Percentiles rank a stretch among this genome's conserved stretches.
Evolutionary conservation across 1,139 yeast species (phyloP).

Genomic region (Suhomyces maxii): DNA sequence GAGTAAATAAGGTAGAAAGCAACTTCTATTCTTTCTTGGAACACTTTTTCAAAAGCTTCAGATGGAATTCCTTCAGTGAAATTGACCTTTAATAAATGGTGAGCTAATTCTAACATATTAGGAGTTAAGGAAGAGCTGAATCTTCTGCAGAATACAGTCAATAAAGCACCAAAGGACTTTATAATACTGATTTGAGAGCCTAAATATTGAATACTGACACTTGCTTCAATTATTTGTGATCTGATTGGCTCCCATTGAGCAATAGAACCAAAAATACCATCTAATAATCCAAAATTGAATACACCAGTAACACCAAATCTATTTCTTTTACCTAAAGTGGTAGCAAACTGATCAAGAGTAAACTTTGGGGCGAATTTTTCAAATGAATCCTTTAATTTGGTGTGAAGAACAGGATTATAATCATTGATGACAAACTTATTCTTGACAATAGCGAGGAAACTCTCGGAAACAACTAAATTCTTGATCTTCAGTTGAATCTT

Average conservation of each 20-base stretch:
- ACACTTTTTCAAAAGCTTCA: constrained; percentile 50
- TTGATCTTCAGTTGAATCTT: constrained; percentile 43
- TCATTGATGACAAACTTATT: constrained; percentile 30
- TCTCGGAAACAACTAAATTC: constrained; percentile 39
- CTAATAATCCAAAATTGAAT: constrained; percentile 66
- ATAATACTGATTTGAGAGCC: constrained; percentile 69
- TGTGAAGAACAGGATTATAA: constrained; percentile 43
- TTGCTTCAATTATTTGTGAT: constrained; percentile 56
- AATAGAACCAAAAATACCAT: constrained; percentile 50
- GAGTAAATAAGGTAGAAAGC: constrained; percentile 64
- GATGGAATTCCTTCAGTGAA: constrained; percentile 54
- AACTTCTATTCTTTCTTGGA: constrained; percentile 64
- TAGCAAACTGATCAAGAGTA: constrained; percentile 53
- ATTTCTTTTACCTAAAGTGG: constrained; percentile 48
- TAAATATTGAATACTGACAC: constrained; percentile 63
- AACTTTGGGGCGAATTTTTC: constrained; percentile 48
- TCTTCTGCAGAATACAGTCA: constrained; percentile 61
- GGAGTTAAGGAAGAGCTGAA: constrained; percentile 32
- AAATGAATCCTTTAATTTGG: constrained; percentile 45
- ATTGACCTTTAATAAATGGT: constrained; percentile 52
- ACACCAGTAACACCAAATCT: constrained; percentile 54
- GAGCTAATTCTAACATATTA: constrained; percentile 45
- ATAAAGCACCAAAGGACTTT: constrained; percentile 74
- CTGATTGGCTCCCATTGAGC: constrained; percentile 53
- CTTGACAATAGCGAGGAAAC: constrained; percentile 34